Evolutionary conservation across 306 rosid species (phyloP), one percentile per base, ranked within the genome.

Genomic region (Arachis stenosperma): DNA sequence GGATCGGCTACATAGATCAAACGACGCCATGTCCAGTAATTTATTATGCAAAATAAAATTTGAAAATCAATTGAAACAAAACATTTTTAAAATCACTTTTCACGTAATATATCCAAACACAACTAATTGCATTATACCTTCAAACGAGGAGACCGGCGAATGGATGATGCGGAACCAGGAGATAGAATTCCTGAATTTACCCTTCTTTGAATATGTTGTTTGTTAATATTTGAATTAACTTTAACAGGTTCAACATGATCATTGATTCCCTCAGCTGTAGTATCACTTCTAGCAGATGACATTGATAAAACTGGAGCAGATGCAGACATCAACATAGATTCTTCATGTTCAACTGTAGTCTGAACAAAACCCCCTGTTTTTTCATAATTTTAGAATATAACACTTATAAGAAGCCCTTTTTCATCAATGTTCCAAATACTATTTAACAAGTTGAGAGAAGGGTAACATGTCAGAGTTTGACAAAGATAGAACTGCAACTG

Each of bases 261-360:
- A 55, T 83, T 89, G 70, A 36, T 78, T 69, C 66, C 80, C 54
- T 54, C 62, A 72, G 81, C 61, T 65, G 76, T 67, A 78, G 91
- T 83, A 78, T 87, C 91, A 57, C 90, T 87, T 84, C 81, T 79
- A 55, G 63, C 76, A 13, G 86, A 76, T 59, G 92, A 88, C 53
- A 77, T 61, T 8, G 94, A 90, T 61, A 70, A 39, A 73, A 61
- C 85, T 44, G 98, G 96, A 77, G 92, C 96, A 46, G 96, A 89
- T 65, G 78, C 53, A 42, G 97, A 88, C 76, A 85, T 79, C 17
- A 65, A 53, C 6, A 88, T 70, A 66, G 86, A 86, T 50, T 87
- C 87, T 87, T 88, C 93, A 80, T 58, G 83, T 42, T 76, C 81
- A 78, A 51, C 76, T 9, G 63, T 39, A 58, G 70, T 8, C 22